These are phyloP conservation scores for Logfia minima DNA, from an alignment of 129 eudicot species.

Conservation along the genomic window DNA sequence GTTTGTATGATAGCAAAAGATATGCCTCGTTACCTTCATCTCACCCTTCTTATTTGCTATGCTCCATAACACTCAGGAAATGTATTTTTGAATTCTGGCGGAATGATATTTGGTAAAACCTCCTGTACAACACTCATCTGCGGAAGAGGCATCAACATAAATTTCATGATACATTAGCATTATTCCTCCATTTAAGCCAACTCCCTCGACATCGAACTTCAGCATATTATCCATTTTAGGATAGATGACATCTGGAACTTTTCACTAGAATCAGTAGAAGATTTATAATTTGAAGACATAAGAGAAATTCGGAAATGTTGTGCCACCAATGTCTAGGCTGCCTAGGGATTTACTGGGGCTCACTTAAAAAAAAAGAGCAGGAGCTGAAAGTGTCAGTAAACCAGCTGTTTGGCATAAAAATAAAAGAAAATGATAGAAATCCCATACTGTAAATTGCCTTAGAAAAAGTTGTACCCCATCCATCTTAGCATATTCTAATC, in stretches of 20 bases:
- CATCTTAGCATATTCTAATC: neutral
- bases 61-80: neutral
- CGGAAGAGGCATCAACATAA: neutral
- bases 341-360: neutral
- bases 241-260: neutral
- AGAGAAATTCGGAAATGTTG: slow-evolving; percentile 4
- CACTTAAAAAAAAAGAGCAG: neutral
- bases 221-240: neutral
- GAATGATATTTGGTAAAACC: neutral
- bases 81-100: neutral
- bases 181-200: neutral
- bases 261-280: neutral
- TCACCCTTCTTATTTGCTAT: neutral
- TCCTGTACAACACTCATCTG: neutral
- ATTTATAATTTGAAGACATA: slow-evolving; percentile 1
- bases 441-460: too few relatives aligned
- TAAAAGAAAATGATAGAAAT: too few relatives aligned
- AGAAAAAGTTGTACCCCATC: too few relatives aligned
- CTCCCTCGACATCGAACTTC: slow-evolving; percentile 1
- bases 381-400: neutral
- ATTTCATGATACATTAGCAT: neutral
- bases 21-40: neutral
- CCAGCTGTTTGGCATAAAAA: neutral
- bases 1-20: neutral
- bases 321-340: neutral